phyloP scores from a whole-genome alignment of 1,284 basidiomycete species.

The Heterobasidion irregulare region DNA sequence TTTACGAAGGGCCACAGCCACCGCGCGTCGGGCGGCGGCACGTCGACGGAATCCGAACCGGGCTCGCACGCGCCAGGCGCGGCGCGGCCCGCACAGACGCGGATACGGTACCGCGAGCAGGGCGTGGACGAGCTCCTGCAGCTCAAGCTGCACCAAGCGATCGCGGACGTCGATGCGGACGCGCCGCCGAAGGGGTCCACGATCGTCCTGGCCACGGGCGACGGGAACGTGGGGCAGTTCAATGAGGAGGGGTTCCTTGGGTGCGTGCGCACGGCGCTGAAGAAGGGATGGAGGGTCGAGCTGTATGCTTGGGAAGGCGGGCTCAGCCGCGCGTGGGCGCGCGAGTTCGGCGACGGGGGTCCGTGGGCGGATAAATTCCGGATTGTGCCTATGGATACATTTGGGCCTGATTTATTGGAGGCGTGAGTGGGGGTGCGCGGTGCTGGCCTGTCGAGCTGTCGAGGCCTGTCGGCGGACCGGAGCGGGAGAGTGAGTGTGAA shows the following conservation, averaged over 20 bases:
- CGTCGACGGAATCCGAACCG: conserved; percentile 18
- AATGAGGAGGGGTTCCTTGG: conserved; percentile 84
- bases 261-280: conserved; percentile 72
- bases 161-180: conserved; percentile 30
- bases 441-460: neutral
- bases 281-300: conserved; percentile 83
- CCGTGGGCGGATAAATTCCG: conserved; percentile 17
- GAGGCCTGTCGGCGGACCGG: neutral
- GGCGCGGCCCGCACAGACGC: conserved; percentile 4
- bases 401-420: conserved; percentile 23
- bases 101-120: conserved; percentile 5
- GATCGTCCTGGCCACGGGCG: conserved; percentile 83
- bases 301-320: conserved; percentile 81
- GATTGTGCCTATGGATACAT: conserved; percentile 21
- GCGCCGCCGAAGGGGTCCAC: conserved; percentile 55
- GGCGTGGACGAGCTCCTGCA: conserved; percentile 2
- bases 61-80: conserved; percentile 8
- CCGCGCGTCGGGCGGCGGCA: conserved; percentile 15
- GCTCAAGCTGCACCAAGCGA: conserved; percentile 1
- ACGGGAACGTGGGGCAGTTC: conserved; percentile 83
- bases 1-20: conserved; percentile 11
- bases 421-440: conserved; percentile 8
- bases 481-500: neutral
- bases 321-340: conserved; percentile 62
- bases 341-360: conserved; percentile 35